A percentile compares a stretch with the other conserved stretches of the same genome.
These are phyloP conservation scores for Petasospora fabianii DNA, from an alignment of 1,139 yeast species.

Conservation along the genomic window DNA sequence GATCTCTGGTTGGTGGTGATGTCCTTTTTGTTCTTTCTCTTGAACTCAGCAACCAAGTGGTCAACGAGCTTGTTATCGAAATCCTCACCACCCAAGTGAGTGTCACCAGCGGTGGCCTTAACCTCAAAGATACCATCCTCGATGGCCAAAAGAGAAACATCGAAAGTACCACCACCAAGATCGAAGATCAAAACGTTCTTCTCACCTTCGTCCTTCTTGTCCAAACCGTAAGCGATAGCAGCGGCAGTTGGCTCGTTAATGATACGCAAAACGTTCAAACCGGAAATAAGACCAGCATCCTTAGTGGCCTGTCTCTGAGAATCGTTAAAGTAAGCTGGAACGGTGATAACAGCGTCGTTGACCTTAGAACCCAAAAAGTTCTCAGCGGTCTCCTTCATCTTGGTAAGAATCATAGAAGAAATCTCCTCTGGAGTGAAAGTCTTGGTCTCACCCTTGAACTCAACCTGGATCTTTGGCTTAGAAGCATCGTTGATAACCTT, in stretches of 20 bases:
- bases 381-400: conserved; percentile 51
- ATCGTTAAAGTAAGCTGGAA: conserved; percentile 98
- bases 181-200: conserved; percentile 91
- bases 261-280: conserved; percentile 94
- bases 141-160: conserved; percentile 91
- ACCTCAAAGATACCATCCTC: conserved; percentile 99
- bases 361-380: conserved; percentile 89
- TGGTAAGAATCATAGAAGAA: conserved; percentile 80
- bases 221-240: conserved; percentile 98
- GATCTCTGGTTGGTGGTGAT: conserved; percentile 73
- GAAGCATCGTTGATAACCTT: conserved; percentile 83
- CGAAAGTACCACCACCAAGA: conserved; percentile 99
- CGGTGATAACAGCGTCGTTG: conserved; percentile 94
- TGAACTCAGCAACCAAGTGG: conserved; percentile 73
- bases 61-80: conserved; percentile 74
- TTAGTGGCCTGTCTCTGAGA: conserved; percentile 99
- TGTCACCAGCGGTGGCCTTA: conserved; percentile 98
- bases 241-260: conserved; percentile 99
- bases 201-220: conserved; percentile 81
- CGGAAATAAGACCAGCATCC: conserved; percentile 98
- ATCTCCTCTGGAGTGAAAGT: conserved; percentile 96
- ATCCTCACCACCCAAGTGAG: conserved; percentile 35
- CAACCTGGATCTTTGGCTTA: conserved; percentile 90
- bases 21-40: conserved; percentile 77
- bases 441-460: conserved; percentile 91